Evolutionary conservation across 1,284 basidiomycete genomes (phyloP).

Genomic region (Ganoderma sinense): DNA sequence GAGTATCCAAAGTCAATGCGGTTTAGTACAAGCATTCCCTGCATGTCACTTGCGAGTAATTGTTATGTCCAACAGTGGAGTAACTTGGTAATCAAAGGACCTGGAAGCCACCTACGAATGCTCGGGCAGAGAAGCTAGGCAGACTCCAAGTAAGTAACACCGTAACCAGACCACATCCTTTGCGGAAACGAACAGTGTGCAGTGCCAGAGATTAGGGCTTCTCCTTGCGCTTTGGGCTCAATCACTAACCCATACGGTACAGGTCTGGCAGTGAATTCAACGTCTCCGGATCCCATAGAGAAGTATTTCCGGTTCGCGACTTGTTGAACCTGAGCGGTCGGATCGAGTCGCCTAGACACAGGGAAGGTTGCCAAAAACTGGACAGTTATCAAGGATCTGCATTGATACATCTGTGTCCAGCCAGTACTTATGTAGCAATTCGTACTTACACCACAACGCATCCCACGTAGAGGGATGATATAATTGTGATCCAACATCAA

Average conservation of each 20-base stretch:
- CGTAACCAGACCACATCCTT: not conserved
- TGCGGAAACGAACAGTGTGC: not conserved
- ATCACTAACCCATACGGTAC: not conserved
- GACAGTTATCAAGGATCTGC: constrained; percentile 1
- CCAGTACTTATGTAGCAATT: not conserved
- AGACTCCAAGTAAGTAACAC: not conserved
- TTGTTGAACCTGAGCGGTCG: not conserved
- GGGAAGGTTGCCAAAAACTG: not conserved
- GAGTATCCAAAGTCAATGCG: not conserved
- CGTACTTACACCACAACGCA: not conserved
- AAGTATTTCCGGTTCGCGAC: not conserved
- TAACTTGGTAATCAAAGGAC: not conserved
- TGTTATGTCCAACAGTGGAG: not conserved
- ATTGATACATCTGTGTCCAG: not conserved
- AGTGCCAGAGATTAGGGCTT: not conserved
- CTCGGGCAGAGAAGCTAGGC: not conserved
- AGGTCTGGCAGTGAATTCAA: not conserved
- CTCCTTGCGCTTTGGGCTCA: not conserved
- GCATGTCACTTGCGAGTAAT: not conserved
- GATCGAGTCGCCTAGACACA: not conserved
- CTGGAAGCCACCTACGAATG: not conserved
- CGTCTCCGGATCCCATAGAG: not conserved
- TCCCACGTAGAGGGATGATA: not conserved
- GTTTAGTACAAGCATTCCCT: not conserved
- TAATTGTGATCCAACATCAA: not conserved